Evolutionary conservation across 192 early-diverging fungal genomes (phyloP), one percentile per base, ranked within the genome.

Genomic region (Coemansia sp.): DNA sequence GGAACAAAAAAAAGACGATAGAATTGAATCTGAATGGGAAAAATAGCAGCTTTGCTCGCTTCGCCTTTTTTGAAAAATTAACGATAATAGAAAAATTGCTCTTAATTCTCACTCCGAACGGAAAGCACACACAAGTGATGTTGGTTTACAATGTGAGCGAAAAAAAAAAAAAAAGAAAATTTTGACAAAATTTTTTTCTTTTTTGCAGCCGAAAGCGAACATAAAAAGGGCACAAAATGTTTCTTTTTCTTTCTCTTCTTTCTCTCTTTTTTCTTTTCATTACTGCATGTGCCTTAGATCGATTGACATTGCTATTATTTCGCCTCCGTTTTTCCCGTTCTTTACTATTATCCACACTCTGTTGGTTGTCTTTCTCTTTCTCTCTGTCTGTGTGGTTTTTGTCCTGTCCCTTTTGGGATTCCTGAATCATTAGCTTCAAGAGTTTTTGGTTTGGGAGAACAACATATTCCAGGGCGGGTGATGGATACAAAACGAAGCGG

Each of bases 261-360:
- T 26, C 47, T 62, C 52, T 63, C 46, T 41, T 63, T 66, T 21
- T 56, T 76, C 52, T 64, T 55, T 64, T 32, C 41, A 47, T 63
- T 63, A 56, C 49, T 48, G 78, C 73, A 69, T 65, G 73, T 54
- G 78, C 78, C 78, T 81, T 81, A 73, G 78, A 81, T 81, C 78
- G 60, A 58, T 72, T 61, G 67, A 80, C 73, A 75, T 76, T 81
- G 70, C 56, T 46, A 58, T 56, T 80, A 72, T 71, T 76, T 62
- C 67, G 59, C 19, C 2, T 18, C 62, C 56, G n/a, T 61, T 43
- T 9, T 26, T 56, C 26, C 26, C 9, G 16, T 61, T 43, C 18
- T 6, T 43, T 39, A 42, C 21, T 6, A 1, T 37, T 59, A 12
- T 21, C 16, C 41, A 60, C 32, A 8, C 12, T 48, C 12, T 37